Percentiles rank a stretch among this genome's conserved stretches.
Evolutionary conservation across 164 flowering plant genomes (phyloP).

Genomic region (Echeveria elegans): DNA sequence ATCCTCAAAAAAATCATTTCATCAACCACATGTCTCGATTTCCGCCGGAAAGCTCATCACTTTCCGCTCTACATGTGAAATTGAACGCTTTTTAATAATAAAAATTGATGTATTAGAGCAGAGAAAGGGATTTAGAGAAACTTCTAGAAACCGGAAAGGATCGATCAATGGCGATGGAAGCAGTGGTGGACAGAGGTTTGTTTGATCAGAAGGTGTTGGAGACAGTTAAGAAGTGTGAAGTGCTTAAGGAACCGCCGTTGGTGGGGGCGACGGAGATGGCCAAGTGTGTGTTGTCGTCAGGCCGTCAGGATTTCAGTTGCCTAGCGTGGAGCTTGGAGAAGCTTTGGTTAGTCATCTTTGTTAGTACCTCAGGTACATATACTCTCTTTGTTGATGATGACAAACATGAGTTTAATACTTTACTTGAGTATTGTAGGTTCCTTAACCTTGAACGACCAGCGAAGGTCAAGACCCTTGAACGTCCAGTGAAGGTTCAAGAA

Average conservation of each 20-base stretch:
- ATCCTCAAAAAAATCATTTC: no score
- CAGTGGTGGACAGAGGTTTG: background rate
- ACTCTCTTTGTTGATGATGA: no score
- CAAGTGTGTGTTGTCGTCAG: slow-evolving; percentile 21
- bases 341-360: slow-evolving; percentile 38
- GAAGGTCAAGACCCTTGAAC: no score
- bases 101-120: background rate
- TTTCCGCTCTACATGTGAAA: background rate
- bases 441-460: no score
- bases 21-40: no score
- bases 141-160: background rate
- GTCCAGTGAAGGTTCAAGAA: no score
- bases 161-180: background rate
- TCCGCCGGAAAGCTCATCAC: background rate
- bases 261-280: slow-evolving; percentile 38
- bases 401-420: no score
- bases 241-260: slow-evolving; percentile 29
- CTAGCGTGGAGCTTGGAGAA: slow-evolving; percentile 40
- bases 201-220: slow-evolving; percentile 29
- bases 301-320: slow-evolving; percentile 22
- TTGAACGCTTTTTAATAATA: background rate
- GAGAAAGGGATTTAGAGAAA: background rate
- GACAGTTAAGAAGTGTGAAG: slow-evolving; percentile 31
- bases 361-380: no score
- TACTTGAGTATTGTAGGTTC: no score